Evolutionary conservation across 2,329 filamentous ascomycete genomes (phyloP), one percentile per base, ranked within the genome.

Genomic region (Penicillium sp.): DNA sequence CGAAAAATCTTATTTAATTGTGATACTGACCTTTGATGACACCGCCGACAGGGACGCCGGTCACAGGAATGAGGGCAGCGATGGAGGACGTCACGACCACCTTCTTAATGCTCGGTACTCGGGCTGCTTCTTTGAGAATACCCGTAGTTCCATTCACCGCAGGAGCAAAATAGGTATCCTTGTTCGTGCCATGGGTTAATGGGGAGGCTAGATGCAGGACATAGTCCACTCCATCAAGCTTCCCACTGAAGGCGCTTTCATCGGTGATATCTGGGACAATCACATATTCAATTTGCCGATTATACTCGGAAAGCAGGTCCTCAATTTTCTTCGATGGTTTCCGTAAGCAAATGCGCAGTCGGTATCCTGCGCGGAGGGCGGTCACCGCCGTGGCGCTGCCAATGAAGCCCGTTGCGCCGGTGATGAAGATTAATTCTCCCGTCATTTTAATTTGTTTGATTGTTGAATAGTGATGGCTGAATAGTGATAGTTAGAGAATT

Each of bases 191-290:
- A 21, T 45, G 46, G 5, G 55, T 30, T 13, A 67, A 32, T 26
- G 65, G 64, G 0, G 63, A 65, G 13, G 65, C 65, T 24, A 68
- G 42, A 41, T 68, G 62, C 3, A 68, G 29, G 0, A 67, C 55
- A 43, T 52, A 68, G 33, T 66, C 54, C 4, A 57, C 60, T 3
- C 55, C 62, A 7, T 63, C 45, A 1, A 68, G 48, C 27, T 60
- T 53, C 0, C 34, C 55, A 2, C 24, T 17, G 13, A 64, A 65
- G 1, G 51, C 51, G 4, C 32, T 15, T 27, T 59, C 56, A 1
- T 55, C 37, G 1, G 57, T 63, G 15, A 65, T 27, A 40, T 64
- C 61, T 7, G 61, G 49, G 4, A 63, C 33, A 13, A 52, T 47
- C 10, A 60, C 50, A 34, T 52, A 63, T 49, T 66, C 62, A 7